phyloP scores from a whole-genome alignment of 73 alveolate genomes.

The Tetrahymena malaccensis region DNA sequence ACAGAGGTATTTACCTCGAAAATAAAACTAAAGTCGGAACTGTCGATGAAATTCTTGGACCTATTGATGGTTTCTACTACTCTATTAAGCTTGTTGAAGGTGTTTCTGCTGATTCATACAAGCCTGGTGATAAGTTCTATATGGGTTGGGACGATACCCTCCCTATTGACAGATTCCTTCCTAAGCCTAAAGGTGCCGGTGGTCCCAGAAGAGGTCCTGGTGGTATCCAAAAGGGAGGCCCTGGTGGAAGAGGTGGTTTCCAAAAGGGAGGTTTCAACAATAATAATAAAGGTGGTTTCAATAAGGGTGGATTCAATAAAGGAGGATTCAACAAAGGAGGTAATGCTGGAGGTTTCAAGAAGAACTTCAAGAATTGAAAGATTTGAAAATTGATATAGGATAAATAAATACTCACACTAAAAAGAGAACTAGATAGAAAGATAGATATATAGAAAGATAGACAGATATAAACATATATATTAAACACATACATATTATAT shows the following conservation, averaged over 20 bases:
- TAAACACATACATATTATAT: neutral
- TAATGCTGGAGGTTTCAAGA: neutral
- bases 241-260: constrained; percentile 41
- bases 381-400: neutral
- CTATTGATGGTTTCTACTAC: constrained; percentile 22
- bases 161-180: constrained; percentile 41
- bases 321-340: constrained; percentile 39
- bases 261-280: constrained; percentile 26
- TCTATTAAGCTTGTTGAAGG: constrained; percentile 33
- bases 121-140: constrained; percentile 10
- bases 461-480: neutral
- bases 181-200: constrained; percentile 39
- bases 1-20: constrained; percentile 36
- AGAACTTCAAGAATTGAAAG: neutral
- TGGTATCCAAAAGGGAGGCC: constrained; percentile 18
- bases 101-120: constrained; percentile 17
- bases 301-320: constrained; percentile 20
- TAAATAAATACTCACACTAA: neutral
- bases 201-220: constrained; percentile 41
- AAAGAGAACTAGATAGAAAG: neutral
- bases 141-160: constrained; percentile 34
- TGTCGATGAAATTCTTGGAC: constrained; percentile 40
- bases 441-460: neutral
- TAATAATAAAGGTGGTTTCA: constrained; percentile 18
- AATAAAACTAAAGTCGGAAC: constrained; percentile 29